Base-by-base conservation (phyloP, 1,284 basidiomycete species). In the Hymenochaete sp. region DNA sequence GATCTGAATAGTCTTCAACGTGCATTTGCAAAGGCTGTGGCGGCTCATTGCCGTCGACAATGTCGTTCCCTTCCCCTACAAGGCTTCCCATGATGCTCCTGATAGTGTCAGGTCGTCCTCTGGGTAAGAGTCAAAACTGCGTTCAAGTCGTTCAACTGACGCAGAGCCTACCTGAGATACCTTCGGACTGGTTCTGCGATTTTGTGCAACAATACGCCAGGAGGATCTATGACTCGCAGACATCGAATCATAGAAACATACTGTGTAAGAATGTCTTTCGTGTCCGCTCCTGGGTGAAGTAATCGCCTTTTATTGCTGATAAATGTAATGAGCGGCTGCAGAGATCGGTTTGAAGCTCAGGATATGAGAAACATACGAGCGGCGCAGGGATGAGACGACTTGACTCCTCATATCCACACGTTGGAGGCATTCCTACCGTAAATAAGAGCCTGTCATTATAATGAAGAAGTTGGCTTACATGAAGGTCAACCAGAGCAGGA, bases 161-260 rank as follows among this genome's bases (percentile, higher is more conserved):
- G 24, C 9, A 27, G 9, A 21, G 47, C 61, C 42, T 47, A 83
- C 87, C 90, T 72, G 10, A 96, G 74, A 62, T 96, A 95, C 25
- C 77, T 71, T 35, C 92, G 73, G 33, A 96, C 92, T 0, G 91
- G 91, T 58, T 91, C 85, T 0, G 92, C 90, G 0, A 95, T 87
- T 56, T 92, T 87, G 67, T 85, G 90, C 3, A 98, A 68, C 2
- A 98, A 69, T 0, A 98, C 93, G 0, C 93, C 93, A 0, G 83
- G 83, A 1, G 93, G 89, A 60, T 98, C 95, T 22, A 98, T 69
- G 37, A 93, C 78, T 1, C 93, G 81, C 11, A 98, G 66, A 56
- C 89, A 92, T 52, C 86, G 83, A 57, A 99, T 97, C 1, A 91
- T 93, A 2, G 85, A 82, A n/a, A 98, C 89, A 62, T 98, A 98